A percentile compares a stretch with the other conserved stretches of the same genome.
Conservation (phyloP, 371 early-diverging fungal species). For the Massospora cicadina region DNA sequence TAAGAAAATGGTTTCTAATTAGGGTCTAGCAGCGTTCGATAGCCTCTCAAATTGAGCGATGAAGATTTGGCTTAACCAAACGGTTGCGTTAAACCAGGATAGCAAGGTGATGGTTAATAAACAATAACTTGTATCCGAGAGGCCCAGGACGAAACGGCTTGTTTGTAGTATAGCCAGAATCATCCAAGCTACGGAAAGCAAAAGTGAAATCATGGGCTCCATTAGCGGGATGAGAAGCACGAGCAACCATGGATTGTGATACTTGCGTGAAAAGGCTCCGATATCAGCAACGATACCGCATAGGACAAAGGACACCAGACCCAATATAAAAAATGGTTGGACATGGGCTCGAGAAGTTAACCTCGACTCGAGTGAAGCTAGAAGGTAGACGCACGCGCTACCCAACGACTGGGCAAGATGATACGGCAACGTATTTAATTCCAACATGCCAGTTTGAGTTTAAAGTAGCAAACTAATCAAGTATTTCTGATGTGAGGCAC, state of each 20-base stretch:
- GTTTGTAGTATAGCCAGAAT: background rate
- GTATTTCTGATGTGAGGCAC: background rate
- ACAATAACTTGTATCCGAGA: background rate
- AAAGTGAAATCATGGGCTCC: background rate
- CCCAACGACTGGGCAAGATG: background rate
- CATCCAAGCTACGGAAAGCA: background rate
- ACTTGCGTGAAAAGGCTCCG: background rate
- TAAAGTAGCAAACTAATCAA: background rate
- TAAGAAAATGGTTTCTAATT: too few relatives aligned
- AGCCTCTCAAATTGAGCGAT: background rate
- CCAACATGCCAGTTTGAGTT: background rate
- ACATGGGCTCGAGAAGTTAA: background rate
- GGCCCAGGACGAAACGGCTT: background rate
- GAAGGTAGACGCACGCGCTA: background rate
- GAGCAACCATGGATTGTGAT: background rate
- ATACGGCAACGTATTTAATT: background rate
- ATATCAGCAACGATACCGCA: background rate
- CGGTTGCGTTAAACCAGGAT: background rate
- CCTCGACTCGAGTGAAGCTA: background rate
- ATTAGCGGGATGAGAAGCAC: background rate
- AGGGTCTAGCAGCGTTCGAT: too few relatives aligned
- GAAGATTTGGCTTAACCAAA: background rate
- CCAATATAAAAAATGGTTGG: background rate
- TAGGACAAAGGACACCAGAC: background rate
- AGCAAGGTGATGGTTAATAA: background rate